Evolutionary conservation across 2,329 filamentous ascomycete species (phyloP), one percentile per base, ranked within the genome.

Genomic region (Emergomyces pasteurianus): DNA sequence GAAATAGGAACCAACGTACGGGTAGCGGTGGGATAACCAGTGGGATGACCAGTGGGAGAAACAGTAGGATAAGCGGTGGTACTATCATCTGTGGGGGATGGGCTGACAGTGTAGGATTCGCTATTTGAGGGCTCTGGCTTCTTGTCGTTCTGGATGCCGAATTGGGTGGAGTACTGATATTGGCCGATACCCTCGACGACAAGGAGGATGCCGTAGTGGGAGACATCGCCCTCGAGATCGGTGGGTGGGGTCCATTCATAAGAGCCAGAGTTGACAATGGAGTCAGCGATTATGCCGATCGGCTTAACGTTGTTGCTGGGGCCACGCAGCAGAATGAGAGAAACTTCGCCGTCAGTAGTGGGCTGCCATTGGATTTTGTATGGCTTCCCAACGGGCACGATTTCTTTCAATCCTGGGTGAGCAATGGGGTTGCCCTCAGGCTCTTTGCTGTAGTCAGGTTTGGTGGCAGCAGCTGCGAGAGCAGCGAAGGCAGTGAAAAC

Each of bases 91-190:
- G 42, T 46, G 26, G 1, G 8, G 18, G 62, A 55, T 36, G 63
- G 56, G 16, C 59, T 60, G 34, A 62, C 42, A 40, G 65, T 46
- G 28, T 40, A 60, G 21, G 63, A 54, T 61, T 56, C 28, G 68
- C 1, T 16, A 14, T 31, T 23, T 40, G 58, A 21, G 55, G 49
- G 58, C 58, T 59, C 60, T 49, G 63, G 62, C 38, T 9, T n/a
- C 6, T 10, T 59, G 50, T 68, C 60, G 66, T 73, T 73, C 60
- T 69, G 60, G 74, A 86, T 78, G 67, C 83, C 83, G 75, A 86
- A 86, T 72, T 86, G 83, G 62, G 81, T 81, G 50, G 79, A 81
- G 74, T 79, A 84, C 71, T 86, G 83, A 79, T 83, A 86, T 69
- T 80, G 73, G 70, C 83, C 81, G 64, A 77, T 82, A 57, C 76